Evolutionary conservation across 2,329 filamentous ascomycete species (phyloP), one percentile per base, ranked within the genome.

Genomic region (Xylariaceae sp.): DNA sequence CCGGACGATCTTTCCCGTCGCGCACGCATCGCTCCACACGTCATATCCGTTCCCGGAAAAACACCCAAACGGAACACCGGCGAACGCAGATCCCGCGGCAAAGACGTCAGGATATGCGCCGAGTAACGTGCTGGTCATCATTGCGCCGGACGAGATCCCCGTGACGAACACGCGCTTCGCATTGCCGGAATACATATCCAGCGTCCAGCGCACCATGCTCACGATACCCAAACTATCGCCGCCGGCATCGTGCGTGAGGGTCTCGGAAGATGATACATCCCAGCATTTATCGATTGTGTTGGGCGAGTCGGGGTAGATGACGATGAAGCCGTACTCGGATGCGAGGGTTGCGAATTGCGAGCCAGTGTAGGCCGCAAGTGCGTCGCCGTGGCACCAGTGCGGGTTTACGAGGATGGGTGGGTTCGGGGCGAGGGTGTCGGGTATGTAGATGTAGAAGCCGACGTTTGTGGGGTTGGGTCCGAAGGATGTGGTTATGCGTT

Each of bases 381-480:
- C 83, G 2, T 77, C 78, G 30, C 83, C 82, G 52, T 77, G 76
- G 72, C 84, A 86, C 76, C 79, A 84, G 73, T 85, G 79, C 42
- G 80, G 77, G 61, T 79, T 82, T 39, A 85, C 80, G 10, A 85
- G 73, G 53, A 85, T 74, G 2, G 79, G 77, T 0, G 82, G 81
- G 4, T 70, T 76, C 1, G 74, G 54, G 2, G 75, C 73, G 1
- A 79, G 68, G 13, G 65, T 62, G 64, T 77, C 75, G 0, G 78
- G 77, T 4, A 79, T 75, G 68, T 78, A 78, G 59, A 84, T 80
- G 73, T 79, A 82, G 71, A 84, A 82, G 13, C 72, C 72, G 3
- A 79, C 79, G 35, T 78, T 77, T 15, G 75, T 77, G 0, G 82
- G 81, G 56, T 82, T 82, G 30, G 80, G 74, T 11, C 73, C 73